Percentiles rank a stretch among this genome's conserved stretches.
Evolutionary conservation across 106 monocot genomes (phyloP).

Genomic region (Amphibolis antarctica): DNA sequence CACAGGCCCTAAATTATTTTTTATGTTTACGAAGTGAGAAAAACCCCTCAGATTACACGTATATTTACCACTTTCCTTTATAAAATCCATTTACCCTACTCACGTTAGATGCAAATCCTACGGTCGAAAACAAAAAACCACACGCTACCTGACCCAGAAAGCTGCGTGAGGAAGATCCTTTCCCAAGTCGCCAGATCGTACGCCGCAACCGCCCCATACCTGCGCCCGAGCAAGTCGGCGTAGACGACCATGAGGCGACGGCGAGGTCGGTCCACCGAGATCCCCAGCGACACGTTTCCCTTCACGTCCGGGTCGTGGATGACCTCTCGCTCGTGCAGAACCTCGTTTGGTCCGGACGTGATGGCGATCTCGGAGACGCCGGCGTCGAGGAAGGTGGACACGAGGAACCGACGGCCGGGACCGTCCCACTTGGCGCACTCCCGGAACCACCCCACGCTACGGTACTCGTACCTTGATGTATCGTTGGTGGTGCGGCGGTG

Average conservation of each 20-base stretch:
- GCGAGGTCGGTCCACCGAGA: conserved; percentile 39
- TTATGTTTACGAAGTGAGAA: no score
- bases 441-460: conserved; percentile 49
- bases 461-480: conserved; percentile 23
- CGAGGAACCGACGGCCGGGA: conserved; percentile 45
- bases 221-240: conserved; percentile 26
- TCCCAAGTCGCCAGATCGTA: conserved; percentile 48
- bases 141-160: conserved; percentile 41
- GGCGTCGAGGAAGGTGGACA: conserved; percentile 51
- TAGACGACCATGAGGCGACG: conserved; percentile 58
- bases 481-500: conserved; percentile 13
- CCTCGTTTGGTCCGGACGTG: not conserved
- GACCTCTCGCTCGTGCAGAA: conserved; percentile 28
- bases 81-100: not conserved
- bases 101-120: not conserved
- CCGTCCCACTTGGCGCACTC: conserved; percentile 91
- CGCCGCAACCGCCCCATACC: conserved; percentile 46
- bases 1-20: no score
- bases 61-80: no score
- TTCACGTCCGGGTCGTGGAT: conserved; percentile 45
- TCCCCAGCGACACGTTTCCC: conserved; percentile 60
- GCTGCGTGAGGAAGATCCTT: conserved; percentile 47
- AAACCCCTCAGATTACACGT: no score
- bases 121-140: not conserved
- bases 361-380: conserved; percentile 40